Percentiles rank a stretch among this genome's conserved stretches.
These are phyloP conservation scores for Eucalyptus viminalis DNA, from an alignment of 345 rosid species.

Conservation along the genomic window DNA sequence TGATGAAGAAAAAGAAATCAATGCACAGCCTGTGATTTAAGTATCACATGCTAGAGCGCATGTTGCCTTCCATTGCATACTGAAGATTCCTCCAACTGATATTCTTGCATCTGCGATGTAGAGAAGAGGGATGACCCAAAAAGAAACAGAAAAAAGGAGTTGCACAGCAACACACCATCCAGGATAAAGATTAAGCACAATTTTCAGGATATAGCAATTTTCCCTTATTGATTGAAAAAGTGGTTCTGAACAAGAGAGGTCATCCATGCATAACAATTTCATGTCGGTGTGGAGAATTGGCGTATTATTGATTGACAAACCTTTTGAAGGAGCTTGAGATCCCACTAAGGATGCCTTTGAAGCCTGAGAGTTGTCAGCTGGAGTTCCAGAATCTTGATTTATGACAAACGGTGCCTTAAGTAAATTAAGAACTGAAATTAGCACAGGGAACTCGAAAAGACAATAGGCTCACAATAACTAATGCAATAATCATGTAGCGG, in stretches of 20 bases:
- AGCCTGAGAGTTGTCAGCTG: conserved; percentile 39
- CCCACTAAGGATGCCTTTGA: conserved; percentile 30
- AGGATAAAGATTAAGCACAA: background rate
- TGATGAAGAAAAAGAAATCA: background rate
- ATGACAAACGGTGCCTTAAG: conserved; percentile 48
- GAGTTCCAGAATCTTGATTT: conserved; percentile 37
- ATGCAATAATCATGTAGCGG: background rate
- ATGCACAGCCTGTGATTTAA: background rate
- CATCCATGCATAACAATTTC: background rate
- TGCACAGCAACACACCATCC: background rate
- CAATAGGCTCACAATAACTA: background rate
- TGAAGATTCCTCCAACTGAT: background rate
- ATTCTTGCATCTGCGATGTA: background rate
- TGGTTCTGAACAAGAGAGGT: background rate
- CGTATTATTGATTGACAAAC: conserved; percentile 9
- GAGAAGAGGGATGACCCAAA: background rate
- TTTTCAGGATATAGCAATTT: background rate
- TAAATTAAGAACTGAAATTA: background rate
- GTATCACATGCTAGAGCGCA: background rate
- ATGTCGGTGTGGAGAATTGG: background rate
- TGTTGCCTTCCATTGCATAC: background rate
- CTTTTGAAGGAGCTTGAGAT: conserved; percentile 54
- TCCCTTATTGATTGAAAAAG: background rate
- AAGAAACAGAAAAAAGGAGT: background rate
- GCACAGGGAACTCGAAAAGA: background rate